A percentile compares a stretch with the other conserved stretches of the same genome.
These are phyloP conservation scores for Beta vulgaris DNA, from an alignment of 148 eudicot species.

Conservation along the genomic window DNA sequence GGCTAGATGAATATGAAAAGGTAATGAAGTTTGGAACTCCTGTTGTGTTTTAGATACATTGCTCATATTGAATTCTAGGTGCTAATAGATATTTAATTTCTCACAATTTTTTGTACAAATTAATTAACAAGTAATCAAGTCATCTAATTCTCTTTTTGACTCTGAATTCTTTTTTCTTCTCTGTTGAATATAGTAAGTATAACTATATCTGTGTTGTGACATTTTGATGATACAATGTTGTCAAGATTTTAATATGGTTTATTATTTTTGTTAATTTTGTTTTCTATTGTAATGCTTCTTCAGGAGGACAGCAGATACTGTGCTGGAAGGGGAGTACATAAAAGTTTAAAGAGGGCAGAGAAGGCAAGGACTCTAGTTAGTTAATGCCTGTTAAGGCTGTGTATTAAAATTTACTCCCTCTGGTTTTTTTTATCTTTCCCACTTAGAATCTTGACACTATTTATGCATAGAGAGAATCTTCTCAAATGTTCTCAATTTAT, in stretches of 20 bases:
- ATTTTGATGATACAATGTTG: background rate
- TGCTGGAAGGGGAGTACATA: conserved; percentile 90
- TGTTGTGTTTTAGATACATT: background rate
- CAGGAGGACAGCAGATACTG: conserved; percentile 87
- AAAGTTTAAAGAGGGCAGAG: conserved; percentile 83
- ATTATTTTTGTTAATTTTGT: background rate
- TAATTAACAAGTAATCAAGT: too few species aligned
- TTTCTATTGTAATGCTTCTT: conserved; percentile 8
- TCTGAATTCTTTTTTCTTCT: too few species aligned
- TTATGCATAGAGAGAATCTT: too few species aligned
- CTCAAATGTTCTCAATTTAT: too few species aligned
- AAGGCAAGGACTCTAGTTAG: conserved; percentile 75
- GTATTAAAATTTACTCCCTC: background rate
- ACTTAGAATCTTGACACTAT: too few species aligned
- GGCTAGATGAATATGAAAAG: conserved; percentile 91
- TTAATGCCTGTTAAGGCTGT: conserved; percentile 26
- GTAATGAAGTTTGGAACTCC: conserved; percentile 30
- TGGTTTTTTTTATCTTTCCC: too few species aligned
- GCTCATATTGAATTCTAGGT: background rate
- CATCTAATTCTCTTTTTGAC: too few species aligned
- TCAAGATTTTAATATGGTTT: background rate
- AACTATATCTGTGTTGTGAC: background rate
- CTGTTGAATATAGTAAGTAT: background rate
- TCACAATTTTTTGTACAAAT: too few species aligned
- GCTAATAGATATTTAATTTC: too few species aligned